phyloP scores from a whole-genome alignment of 371 early-diverging fungal species.

The Dichotomocladium elegans region DNA sequence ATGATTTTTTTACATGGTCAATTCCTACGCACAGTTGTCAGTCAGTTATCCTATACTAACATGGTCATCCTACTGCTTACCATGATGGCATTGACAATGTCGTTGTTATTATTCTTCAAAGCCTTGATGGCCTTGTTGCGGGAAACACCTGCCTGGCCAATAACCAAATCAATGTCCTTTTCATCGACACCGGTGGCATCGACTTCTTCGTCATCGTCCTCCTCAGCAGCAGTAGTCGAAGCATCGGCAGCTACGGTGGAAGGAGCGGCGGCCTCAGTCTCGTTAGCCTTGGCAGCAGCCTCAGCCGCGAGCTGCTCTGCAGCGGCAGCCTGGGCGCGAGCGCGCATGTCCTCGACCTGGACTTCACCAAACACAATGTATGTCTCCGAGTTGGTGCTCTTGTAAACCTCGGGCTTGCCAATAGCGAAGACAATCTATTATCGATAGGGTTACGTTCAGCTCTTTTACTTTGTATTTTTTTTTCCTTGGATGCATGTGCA shows the following conservation, averaged over 20 bases:
- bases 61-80: conserved; percentile 18
- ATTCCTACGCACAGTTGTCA: background rate
- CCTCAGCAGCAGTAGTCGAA: conserved; percentile 47
- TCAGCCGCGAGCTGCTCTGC: conserved; percentile 58
- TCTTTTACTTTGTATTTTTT: too few species aligned
- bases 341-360: conserved; percentile 80
- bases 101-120: conserved; percentile 79
- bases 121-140: conserved; percentile 92
- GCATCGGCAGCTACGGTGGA: conserved; percentile 23
- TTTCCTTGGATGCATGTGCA: too few species aligned
- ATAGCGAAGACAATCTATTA: conserved; percentile 80
- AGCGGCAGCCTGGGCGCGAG: conserved; percentile 68
- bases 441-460: too few species aligned
- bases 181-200: conserved; percentile 77
- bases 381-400: conserved; percentile 82
- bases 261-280: conserved; percentile 32
- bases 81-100: conserved; percentile 97
- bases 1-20: conserved; percentile 6
- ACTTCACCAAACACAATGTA: conserved; percentile 97
- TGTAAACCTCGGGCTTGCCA: conserved; percentile 90
- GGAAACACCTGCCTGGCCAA: conserved; percentile 84
- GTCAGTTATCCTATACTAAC: background rate
- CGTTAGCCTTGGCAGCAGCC: conserved; percentile 45
- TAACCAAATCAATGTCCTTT: conserved; percentile 92
- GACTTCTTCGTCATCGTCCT: conserved; percentile 56